phyloP scores from a whole-genome alignment of 352 stramenopile species.

The Phytophthora lateralis region DNA sequence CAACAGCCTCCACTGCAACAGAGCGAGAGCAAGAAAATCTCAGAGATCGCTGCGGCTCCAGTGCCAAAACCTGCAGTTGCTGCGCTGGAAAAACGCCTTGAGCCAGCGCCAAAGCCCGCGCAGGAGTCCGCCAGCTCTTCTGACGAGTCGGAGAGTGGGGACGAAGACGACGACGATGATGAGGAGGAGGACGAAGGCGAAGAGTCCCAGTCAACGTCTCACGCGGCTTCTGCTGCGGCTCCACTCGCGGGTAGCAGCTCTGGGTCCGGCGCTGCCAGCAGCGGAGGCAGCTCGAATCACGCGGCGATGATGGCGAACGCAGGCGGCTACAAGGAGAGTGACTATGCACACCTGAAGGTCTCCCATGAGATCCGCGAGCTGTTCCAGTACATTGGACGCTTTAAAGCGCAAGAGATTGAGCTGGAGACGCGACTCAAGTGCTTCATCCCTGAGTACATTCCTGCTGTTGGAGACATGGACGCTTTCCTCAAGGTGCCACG shows the following conservation, averaged over 20 bases:
- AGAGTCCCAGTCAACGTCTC: constrained; percentile 32
- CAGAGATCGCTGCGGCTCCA: constrained; percentile 7
- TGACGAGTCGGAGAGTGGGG: constrained; percentile 67
- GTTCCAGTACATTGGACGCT: constrained; percentile 94
- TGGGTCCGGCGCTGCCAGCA: constrained; percentile 17
- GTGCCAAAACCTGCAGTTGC: constrained; percentile 34
- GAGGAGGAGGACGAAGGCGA: constrained; percentile 65
- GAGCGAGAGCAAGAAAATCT: constrained; percentile 20
- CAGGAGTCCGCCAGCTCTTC: constrained; percentile 76
- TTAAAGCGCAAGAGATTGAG: constrained; percentile 96
- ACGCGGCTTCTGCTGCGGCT: constrained; percentile 21
- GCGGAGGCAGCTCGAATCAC: constrained; percentile 41
- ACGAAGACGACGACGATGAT: constrained; percentile 70
- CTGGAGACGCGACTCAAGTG: constrained; percentile 95
- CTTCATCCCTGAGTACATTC: constrained; percentile 97
- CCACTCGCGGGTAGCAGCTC: constrained; percentile 5
- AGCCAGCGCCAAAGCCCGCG: constrained; percentile 50
- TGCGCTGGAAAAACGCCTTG: constrained; percentile 35
- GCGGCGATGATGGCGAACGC: constrained; percentile 71
- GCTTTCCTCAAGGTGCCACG: constrained; percentile 96
- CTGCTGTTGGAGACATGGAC: constrained; percentile 96
- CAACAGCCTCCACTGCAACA: constrained; percentile 14
- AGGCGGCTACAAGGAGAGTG: constrained; percentile 86
- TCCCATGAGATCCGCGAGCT: constrained; percentile 90
- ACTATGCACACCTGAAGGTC: constrained; percentile 90